Conservation (phyloP, 768 basidiomycete genomes). For the Tricholoma sp. region DNA sequence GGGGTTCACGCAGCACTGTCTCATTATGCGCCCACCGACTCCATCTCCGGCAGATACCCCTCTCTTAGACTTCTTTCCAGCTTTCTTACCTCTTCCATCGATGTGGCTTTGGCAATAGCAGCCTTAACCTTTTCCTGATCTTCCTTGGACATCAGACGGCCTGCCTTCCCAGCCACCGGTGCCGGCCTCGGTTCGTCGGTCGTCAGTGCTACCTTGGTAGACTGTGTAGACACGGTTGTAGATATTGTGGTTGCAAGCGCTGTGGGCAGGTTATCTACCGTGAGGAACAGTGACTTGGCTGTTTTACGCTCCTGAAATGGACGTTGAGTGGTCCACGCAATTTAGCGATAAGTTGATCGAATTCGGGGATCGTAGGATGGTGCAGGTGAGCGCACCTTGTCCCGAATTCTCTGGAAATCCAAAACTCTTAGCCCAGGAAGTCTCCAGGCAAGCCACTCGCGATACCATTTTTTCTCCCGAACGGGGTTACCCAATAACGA, state of each 20-base stretch:
- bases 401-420: conserved; percentile 92
- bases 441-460: conserved; percentile 92
- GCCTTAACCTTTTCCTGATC: conserved; percentile 83
- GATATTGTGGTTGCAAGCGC: conserved; percentile 77
- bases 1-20: conserved; percentile 14
- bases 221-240: conserved; percentile 61
- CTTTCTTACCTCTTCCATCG: conserved; percentile 82
- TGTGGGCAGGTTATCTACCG: conserved; percentile 72
- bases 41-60: conserved; percentile 77
- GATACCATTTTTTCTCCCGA: conserved; percentile 90
- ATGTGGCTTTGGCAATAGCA: conserved; percentile 87
- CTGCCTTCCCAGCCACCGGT: conserved; percentile 58
- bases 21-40: conserved; percentile 65
- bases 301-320: conserved; percentile 67
- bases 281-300: conserved; percentile 72
- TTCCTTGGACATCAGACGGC: conserved; percentile 86
- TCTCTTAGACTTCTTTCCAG: conserved; percentile 79
- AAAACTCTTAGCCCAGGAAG: conserved; percentile 84
- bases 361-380: conserved; percentile 23
- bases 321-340: conserved; percentile 15
- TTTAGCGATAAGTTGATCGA: conserved; percentile 18
- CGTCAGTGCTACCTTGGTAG: conserved; percentile 58
- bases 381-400: conserved; percentile 71
- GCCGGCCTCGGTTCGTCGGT: conserved; percentile 75
- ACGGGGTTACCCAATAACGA: conserved; percentile 81